Conservation (phyloP, 495 filamentous ascomycete genomes). For the Aspergillus nidulans region DNA sequence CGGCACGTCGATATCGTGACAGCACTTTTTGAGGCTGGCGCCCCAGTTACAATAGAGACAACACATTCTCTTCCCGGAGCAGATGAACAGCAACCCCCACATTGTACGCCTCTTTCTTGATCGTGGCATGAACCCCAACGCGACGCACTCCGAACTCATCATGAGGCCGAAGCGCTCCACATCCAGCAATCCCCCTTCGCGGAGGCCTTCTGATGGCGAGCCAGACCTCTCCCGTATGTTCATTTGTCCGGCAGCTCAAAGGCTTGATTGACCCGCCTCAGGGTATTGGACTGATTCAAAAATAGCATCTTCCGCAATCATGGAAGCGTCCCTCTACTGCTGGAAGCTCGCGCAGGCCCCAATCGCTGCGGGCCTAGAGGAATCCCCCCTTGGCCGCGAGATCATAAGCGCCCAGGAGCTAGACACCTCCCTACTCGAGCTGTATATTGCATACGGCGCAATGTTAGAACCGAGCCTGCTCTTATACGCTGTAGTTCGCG, state of each 20-base stretch:
- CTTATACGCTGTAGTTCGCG: not conserved
- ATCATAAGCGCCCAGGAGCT: not conserved
- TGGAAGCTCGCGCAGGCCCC: not conserved
- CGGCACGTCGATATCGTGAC: no score
- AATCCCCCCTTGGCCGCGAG: not conserved
- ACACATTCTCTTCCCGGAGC: no score
- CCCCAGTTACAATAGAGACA: no score
- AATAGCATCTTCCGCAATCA: not conserved
- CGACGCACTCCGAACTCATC: not conserved
- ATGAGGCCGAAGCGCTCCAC: not conserved
- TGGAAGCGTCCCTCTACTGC: not conserved
- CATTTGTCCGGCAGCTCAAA: not conserved
- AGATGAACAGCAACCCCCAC: not conserved
- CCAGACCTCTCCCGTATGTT: not conserved
- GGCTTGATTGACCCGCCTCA: not conserved
- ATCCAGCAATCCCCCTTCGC: not conserved
- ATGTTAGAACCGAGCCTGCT: not conserved
- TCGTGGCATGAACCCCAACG: not conserved
- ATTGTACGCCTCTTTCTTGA: not conserved
- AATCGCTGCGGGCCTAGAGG: not conserved
- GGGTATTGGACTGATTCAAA: not conserved
- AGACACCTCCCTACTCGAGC: not conserved
- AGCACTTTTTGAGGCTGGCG: no score
- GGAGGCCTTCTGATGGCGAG: not conserved
- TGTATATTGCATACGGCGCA: not conserved